Base-by-base conservation (phyloP, 106 monocot species). In the Amphibolis antarctica region DNA sequence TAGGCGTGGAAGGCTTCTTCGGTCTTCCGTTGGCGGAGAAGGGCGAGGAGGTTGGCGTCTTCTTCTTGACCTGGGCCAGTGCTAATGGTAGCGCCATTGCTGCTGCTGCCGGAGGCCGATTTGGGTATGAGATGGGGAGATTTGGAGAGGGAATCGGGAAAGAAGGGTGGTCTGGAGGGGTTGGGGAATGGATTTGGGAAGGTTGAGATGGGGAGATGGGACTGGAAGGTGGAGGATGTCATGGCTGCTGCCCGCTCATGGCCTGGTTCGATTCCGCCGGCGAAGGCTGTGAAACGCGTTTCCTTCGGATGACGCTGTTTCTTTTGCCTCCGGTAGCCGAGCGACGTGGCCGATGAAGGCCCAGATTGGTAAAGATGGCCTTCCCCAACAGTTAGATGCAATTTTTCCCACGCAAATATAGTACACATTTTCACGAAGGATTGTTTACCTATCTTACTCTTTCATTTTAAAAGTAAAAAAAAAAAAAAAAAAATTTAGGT, bases 1-100 rank as follows among this genome's bases (percentile, higher is more conserved):
- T 80, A 88, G 46, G 62, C 46, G 30, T 46, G 22, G 71, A 76
- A 88, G 70, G 88, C 88, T 14, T 88, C 81, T 10, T 88, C 80
- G 44, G 88, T 88, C 60, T 73, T 75, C 9, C 76, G 67, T 49
- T 78, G 80, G 67, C 78, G 88, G 73, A 83, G 88, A 42, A 88
- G 80, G 59, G 69, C 57, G 70, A 88, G 82, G 59, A 86, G 82
- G 23, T 71, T 18, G 59, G 66, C 60, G 47, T 82, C 86, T 28
- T 82, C 86, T 28, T 57, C 57, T 57, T 57, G 57, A 27, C 20
- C n/a, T 22, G 60, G 42, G 44, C 7, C 22, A 22, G n/a, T 61
- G 30, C 42, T 44, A 19, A 21, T 0, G 60, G 27, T 58, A 4
- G 28, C 29, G 30, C 10, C 14, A 19, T 12, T 12, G 44, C 27